Base-by-base conservation (phyloP, 176 grass and related monocot genomes). In the Paspalum notatum region DNA sequence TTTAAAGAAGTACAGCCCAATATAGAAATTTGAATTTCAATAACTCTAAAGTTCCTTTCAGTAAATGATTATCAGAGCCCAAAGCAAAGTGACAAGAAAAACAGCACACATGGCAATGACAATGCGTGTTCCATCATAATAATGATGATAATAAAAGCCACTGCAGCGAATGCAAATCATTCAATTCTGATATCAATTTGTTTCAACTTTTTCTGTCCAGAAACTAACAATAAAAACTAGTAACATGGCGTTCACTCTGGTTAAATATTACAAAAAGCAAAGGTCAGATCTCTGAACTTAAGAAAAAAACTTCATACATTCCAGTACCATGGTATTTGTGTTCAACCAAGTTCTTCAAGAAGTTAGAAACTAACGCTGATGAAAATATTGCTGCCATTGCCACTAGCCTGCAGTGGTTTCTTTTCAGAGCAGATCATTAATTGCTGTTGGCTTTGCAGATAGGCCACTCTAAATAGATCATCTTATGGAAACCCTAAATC, bases 71-170 rank as follows among this genome's bases (percentile, higher is more conserved):
- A 44, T 68, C 43, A 67, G 52, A 43, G 65, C 42, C 75, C 59
- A 50, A 61, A 61, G 37, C 43, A 61, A 68, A 26, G 67, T 84
- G 52, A 72, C 42, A 71, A 73, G 41, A 72, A 50, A 83, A 45
- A 83, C 11, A 77, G 13, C 41, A 74, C 60, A 37, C n/a, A 41
- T 27, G 42, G 69, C 27, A 4, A 64, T 58, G 58, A 14, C 24
- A 65, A 49, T 17, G n/a, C 52, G 50, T 74, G 42, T 11, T 76
- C 13, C 49, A 48, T 45, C 83, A 83, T 58, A 53, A 15, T n/a
- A 64, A 50, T 24, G 4, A 56, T 24, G 13, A 76, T 37, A 76
- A 72, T 65, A 71, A 66, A 42, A 78, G 27, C 42, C 44, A 16
- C 66, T 51, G 25, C 27, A 73, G 50, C 14, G 18, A 78, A 88